Evolutionary conservation across 2,329 filamentous ascomycete genomes (phyloP).

Genomic region (Talaromyces albobiverticillius): DNA sequence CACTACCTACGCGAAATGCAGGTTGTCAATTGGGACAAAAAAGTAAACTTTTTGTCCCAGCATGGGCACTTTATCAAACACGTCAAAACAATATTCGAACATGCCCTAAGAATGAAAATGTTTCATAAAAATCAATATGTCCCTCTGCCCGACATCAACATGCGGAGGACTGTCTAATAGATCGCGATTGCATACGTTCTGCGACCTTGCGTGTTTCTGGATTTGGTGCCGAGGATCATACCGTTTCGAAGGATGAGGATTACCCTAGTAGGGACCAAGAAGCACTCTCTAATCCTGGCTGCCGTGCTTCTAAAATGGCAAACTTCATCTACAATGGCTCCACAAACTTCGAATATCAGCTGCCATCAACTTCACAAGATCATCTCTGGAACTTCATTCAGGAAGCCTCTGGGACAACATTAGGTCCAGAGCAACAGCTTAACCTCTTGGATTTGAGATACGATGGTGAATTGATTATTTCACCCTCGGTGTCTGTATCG

Average conservation of each 20-base stretch:
- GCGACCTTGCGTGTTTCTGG: neutral
- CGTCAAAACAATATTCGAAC: neutral
- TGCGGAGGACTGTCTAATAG: neutral
- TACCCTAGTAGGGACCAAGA: neutral
- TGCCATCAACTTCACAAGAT: neutral
- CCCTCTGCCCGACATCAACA: slow-evolving; percentile 5
- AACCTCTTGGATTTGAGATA: slow-evolving; percentile 11
- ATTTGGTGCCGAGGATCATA: slow-evolving; percentile 4
- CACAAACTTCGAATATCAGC: neutral
- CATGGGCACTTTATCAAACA: neutral
- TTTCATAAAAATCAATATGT: slow-evolving; percentile 8
- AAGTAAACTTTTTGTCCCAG: neutral
- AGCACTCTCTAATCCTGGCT: neutral
- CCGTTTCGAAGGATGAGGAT: neutral
- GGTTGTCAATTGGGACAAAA: neutral
- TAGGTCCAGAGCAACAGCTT: slow-evolving; percentile 6
- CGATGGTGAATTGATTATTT: slow-evolving; percentile 17
- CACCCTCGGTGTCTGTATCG: slow-evolving; percentile 16
- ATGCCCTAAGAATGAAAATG: neutral
- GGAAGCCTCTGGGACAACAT: neutral
- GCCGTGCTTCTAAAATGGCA: neutral
- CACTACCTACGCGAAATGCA: neutral
- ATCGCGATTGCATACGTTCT: slow-evolving; percentile 1
- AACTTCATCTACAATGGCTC: neutral
- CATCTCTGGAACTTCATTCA: neutral